These are phyloP conservation scores for Garcia nutans DNA, from an alignment of 345 rosid species.

Conservation along the genomic window DNA sequence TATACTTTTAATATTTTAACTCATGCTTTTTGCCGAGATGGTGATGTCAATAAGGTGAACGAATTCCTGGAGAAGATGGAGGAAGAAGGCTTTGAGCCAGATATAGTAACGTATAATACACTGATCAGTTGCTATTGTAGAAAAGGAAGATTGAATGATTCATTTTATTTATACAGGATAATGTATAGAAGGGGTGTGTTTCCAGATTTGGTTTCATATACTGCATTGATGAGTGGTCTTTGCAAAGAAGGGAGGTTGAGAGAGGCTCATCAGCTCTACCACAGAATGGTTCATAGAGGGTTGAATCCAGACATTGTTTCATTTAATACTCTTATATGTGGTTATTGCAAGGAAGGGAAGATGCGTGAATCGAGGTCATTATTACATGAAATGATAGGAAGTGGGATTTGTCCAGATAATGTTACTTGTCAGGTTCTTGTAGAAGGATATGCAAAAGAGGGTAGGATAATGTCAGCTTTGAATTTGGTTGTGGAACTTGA, in stretches of 20 bases:
- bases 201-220: slow-evolving; percentile 81
- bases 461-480: slow-evolving; percentile 65
- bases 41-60: slow-evolving; percentile 48
- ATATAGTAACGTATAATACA: slow-evolving; percentile 84
- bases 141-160: slow-evolving; percentile 65
- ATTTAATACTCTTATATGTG: slow-evolving; percentile 70
- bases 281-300: slow-evolving; percentile 66
- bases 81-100: slow-evolving; percentile 93
- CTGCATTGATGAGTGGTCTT: slow-evolving; percentile 72
- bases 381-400: slow-evolving; percentile 67
- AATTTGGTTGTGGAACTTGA: slow-evolving; percentile 69
- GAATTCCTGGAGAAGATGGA: slow-evolving; percentile 89
- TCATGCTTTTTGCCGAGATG: slow-evolving; percentile 55
- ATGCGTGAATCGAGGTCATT: slow-evolving; percentile 56
- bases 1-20: slow-evolving; percentile 81
- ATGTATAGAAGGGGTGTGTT: slow-evolving; percentile 65
- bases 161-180: slow-evolving; percentile 72
- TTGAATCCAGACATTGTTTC: slow-evolving; percentile 59
- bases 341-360: slow-evolving; percentile 72
- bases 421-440: slow-evolving; percentile 59
- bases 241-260: slow-evolving; percentile 68
- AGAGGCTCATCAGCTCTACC: slow-evolving; percentile 86
- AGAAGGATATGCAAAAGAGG: slow-evolving; percentile 55
- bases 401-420: slow-evolving; percentile 51
- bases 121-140: slow-evolving; percentile 72